Base-by-base conservation (phyloP, 73 alveolate genomes). In the Paramecium biaurelia region DNA sequence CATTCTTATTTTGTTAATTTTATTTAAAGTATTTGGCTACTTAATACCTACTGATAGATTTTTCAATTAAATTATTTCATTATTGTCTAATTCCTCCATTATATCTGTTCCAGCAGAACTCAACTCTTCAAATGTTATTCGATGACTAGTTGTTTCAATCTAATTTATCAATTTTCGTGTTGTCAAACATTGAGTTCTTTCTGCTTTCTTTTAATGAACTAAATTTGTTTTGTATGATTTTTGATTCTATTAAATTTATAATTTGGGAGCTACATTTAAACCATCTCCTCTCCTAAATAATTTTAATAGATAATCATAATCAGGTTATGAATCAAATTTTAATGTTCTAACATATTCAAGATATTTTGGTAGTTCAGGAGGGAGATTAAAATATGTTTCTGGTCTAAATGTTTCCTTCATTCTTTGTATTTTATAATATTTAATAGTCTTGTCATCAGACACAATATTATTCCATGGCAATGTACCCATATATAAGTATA, bases 361-460 rank as follows among this genome's bases (percentile, higher is more conserved):
- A 56, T 95, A 96, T 85, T 72, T 84, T 67, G 76, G 57, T 67
- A 97, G 57, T 90, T 95, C 97, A 1, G 89, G 85, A 43, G 99
- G 99, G 24, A 93, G 89, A 53, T 95, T 95, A 24, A 95, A 87
- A 58, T 96, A 92, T 2, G 86, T 82, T 79, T 95, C 98, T 57
- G 93, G 89, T 68, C 95, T 92, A 5, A 95, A 32, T 21, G 89
- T 72, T 84, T 84, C 89, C 76, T 97, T 96, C 58, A 85, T 92
- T 47, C 92, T 95, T 89, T 57, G 85, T 18, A 96, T 96, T 90
- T 49, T 92, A 26, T 95, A 92, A 74, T 93, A 92, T 92, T 95
- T 95, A 67, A 94, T 97, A 21, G 23, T 49, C 92, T 95, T 95
- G 32, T 95, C 94, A 82, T 95, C 93, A 41, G 95, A 92, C 45